Evolutionary conservation across 208 protist species (phyloP).

Genomic region (Tritrichomonas musculus): DNA sequence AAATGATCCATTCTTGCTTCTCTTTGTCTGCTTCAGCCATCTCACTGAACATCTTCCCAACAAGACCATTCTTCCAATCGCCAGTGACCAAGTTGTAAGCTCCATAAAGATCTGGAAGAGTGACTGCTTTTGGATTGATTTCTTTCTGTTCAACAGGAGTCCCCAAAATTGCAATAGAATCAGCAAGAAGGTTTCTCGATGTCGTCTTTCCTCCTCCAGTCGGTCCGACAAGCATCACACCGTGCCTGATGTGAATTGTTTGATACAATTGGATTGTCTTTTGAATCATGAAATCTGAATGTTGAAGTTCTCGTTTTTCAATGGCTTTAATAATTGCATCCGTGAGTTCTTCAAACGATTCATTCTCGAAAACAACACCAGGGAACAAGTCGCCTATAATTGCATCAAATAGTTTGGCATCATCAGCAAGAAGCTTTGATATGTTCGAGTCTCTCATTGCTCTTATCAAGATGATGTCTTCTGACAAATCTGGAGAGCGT

Average conservation of each 20-base stretch:
- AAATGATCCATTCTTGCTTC: slow-evolving; percentile 79
- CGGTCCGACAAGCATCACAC: slow-evolving; percentile 92
- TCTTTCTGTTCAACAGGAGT: slow-evolving; percentile 63
- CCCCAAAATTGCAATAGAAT: slow-evolving; percentile 47
- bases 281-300: slow-evolving; percentile 62
- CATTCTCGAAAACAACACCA: slow-evolving; percentile 67
- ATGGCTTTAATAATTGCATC: slow-evolving; percentile 46
- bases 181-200: slow-evolving; percentile 39
- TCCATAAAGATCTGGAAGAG: slow-evolving; percentile 90
- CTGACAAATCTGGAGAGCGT: slow-evolving; percentile 70
- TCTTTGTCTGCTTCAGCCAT: slow-evolving; percentile 62
- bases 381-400: slow-evolving; percentile 95
- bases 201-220: slow-evolving; percentile 80
- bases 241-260: slow-evolving; percentile 87
- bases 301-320: slow-evolving; percentile 59
- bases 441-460: slow-evolving; percentile 86
- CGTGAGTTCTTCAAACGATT: slow-evolving; percentile 77
- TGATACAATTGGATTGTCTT: slow-evolving; percentile 96
- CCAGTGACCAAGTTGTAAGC: slow-evolving; percentile 65
- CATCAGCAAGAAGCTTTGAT: slow-evolving; percentile 83
- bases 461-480: slow-evolving; percentile 83
- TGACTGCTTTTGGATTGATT: slow-evolving; percentile 91
- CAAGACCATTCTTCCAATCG: slow-evolving; percentile 69
- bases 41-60: slow-evolving; percentile 66
- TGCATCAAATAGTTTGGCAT: slow-evolving; percentile 75